Evolutionary conservation across 2,329 filamentous ascomycete species (phyloP), one percentile per base, ranked within the genome.

Genomic region (Stachybotrys echinatus): DNA sequence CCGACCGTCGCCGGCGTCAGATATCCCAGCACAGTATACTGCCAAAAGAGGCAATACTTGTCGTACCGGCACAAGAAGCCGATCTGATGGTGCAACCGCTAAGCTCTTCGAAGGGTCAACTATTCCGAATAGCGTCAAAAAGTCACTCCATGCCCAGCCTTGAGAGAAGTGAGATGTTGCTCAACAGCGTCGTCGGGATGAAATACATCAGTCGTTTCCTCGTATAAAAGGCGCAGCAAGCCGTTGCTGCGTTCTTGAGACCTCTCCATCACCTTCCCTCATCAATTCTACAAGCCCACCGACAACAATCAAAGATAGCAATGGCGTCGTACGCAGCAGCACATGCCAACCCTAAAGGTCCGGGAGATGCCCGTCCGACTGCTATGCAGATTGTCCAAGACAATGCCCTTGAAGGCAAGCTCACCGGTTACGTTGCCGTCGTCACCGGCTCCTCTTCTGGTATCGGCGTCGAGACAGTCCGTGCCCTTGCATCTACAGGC

Each of bases 391-490:
- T 69, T 47, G 51, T 70, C 48, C 44, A 65, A 23, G 64, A 69
- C 46, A 59, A 66, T 46, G 53, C 49, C 3, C 42, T 63, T 7
- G 46, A 57, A 12, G 55, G 51, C 23, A 58, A 59, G 20, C 56
- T 66, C 10, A 23, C 42, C 5, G 68, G 61, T 45, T 72, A 70
- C 54, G 61, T 66, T 23, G 58, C 70, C 40, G 54, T 74, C 21
- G 54, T 72, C 47, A 72, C 70, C 2, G 70, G 70, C 14, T 58
- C 56, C 39, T 68, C 68, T 2, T 65, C 66, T 1, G 70, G 69
- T 1, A 59, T 72, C 19, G 69, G 69, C 7, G 56, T 68, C 27
- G 68, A 70, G 51, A 72, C 67, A 1, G 69, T 61, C n/a, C 61
- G 62, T 7, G 70, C 69, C 2, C 54, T 74, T 1, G 52, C 59